These are phyloP conservation scores for Chamaecrista fasciculata DNA, from an alignment of 306 rosid genomes.

Conservation along the genomic window DNA sequence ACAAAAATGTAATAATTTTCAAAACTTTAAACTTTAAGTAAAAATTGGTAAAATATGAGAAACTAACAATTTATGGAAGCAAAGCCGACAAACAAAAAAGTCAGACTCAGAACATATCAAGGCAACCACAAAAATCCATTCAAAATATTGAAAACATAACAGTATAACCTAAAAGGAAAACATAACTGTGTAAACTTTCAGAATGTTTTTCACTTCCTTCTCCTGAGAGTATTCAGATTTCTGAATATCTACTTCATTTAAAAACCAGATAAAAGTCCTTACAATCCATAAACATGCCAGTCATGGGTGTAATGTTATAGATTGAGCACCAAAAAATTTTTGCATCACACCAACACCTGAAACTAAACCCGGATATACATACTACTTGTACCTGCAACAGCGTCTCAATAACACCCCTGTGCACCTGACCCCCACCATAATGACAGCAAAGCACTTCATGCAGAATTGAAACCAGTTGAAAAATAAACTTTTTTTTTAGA, in stretches of 20 bases:
- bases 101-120: background rate
- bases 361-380: background rate
- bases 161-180: background rate
- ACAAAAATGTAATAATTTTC: background rate
- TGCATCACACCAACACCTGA: background rate
- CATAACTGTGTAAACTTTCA: background rate
- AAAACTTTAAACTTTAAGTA: background rate
- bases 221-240: background rate
- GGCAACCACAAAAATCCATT: background rate
- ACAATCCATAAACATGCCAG: background rate
- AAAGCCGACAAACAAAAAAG: background rate
- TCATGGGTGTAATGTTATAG: background rate
- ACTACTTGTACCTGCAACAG: background rate
- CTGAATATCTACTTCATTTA: background rate
- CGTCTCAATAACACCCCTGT: background rate
- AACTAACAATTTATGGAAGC: conserved; percentile 12
- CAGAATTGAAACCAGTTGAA: background rate
- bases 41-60: background rate
- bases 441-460: background rate
- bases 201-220: background rate
- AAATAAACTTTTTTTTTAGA: background rate
- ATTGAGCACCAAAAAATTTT: background rate
- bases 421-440: background rate
- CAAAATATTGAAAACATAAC: background rate
- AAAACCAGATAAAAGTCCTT: conserved; percentile 5